Evolutionary conservation across 2,329 filamentous ascomycete species (phyloP).

Genomic region (Scortechinia acanthostroma): DNA sequence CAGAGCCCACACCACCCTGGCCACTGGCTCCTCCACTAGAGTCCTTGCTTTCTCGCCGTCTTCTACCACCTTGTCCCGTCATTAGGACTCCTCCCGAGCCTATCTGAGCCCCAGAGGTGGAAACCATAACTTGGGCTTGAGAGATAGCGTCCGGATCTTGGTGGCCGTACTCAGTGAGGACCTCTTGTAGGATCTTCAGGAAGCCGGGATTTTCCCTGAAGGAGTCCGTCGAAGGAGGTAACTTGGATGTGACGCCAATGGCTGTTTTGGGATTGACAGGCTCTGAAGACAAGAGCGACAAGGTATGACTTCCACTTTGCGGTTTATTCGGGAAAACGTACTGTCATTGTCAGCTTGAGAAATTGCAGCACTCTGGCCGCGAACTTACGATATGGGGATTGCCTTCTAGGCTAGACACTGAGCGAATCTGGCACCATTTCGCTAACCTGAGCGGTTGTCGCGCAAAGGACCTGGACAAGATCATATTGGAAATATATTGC

Average conservation of each 20-base stretch:
- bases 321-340: conserved; percentile 35
- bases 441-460: background rate
- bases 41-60: conserved; percentile 23
- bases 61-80: conserved; percentile 16
- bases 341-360: conserved; percentile 21
- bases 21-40: conserved; percentile 46
- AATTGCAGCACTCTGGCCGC: background rate
- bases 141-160: conserved; percentile 46
- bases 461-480: background rate
- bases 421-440: background rate
- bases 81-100: conserved; percentile 39
- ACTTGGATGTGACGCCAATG: conserved; percentile 40
- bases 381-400: background rate
- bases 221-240: conserved; percentile 46
- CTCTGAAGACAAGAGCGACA: conserved; percentile 45
- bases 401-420: background rate
- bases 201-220: conserved; percentile 48
- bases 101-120: conserved; percentile 44
- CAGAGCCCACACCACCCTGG: conserved; percentile 49
- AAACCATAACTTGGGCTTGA: conserved; percentile 52
- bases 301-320: conserved; percentile 28
- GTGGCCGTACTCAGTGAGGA: conserved; percentile 41
- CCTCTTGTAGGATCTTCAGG: conserved; percentile 43
- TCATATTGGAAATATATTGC: background rate
- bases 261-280: conserved; percentile 43